Evolutionary conservation across 2,329 filamentous ascomycete species (phyloP).

Genomic region (Ilyonectria mors-panacis): DNA sequence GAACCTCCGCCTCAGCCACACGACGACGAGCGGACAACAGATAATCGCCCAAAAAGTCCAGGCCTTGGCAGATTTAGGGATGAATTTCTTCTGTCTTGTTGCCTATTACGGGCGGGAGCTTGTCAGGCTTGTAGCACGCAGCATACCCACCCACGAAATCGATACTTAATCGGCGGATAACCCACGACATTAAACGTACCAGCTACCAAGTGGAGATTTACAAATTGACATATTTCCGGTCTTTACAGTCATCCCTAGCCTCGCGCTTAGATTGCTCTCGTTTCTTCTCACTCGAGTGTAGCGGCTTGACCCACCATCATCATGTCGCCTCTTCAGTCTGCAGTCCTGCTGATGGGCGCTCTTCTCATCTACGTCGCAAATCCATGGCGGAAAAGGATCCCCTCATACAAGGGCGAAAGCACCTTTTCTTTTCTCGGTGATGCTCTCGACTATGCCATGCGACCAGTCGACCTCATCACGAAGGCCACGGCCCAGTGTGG

Average conservation of each 20-base stretch:
- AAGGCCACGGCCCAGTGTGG: constrained; percentile 25
- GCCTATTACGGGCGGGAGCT: not conserved
- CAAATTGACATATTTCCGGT: not conserved
- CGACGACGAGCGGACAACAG: not conserved
- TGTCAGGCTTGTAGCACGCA: not conserved
- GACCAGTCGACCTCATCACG: constrained; percentile 19
- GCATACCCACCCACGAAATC: not conserved
- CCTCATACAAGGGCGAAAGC: constrained; percentile 23
- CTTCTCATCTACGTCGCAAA: constrained; percentile 7
- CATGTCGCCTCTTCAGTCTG: constrained; percentile 17
- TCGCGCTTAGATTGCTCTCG: not conserved
- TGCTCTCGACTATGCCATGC: constrained; percentile 24
- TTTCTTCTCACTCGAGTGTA: not conserved
- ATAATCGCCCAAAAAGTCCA: not conserved
- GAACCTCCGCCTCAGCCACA: constrained; percentile 16
- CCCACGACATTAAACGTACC: not conserved
- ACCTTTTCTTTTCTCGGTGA: constrained; percentile 23
- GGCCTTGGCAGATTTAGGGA: not conserved
- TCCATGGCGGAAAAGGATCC: constrained; percentile 1
- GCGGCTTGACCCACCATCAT: not conserved
- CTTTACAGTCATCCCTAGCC: not conserved
- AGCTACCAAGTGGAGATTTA: not conserved
- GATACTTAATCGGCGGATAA: constrained; percentile 1
- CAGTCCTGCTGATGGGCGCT: constrained; percentile 7
- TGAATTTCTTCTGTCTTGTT: not conserved